phyloP scores from a whole-genome alignment of 2,329 filamentous ascomycete genomes.

The Elsinoe australis region DNA sequence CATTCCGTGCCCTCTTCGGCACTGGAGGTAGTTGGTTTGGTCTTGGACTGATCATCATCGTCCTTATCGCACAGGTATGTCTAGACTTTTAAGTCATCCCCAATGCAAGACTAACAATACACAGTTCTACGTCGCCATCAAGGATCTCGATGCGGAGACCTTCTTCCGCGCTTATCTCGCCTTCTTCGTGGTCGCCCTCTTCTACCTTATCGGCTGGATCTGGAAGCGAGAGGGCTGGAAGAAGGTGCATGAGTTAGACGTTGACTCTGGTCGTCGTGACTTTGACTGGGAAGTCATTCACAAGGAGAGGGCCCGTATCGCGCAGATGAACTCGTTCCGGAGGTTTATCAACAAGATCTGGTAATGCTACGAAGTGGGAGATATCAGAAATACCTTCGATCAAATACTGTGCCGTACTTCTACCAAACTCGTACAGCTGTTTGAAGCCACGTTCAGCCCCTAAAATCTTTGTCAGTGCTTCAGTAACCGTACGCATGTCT shows the following conservation, averaged over 20 bases:
- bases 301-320: constrained; percentile 44
- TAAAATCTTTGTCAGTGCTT: too few species aligned
- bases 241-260: constrained; percentile 53
- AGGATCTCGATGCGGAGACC: constrained; percentile 37
- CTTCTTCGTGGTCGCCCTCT: constrained; percentile 46
- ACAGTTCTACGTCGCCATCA: constrained; percentile 45
- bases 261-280: constrained; percentile 57
- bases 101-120: neutral
- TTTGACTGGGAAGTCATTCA: constrained; percentile 60
- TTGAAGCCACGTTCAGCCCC: too few species aligned
- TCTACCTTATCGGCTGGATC: constrained; percentile 49
- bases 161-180: constrained; percentile 52
- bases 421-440: too few species aligned
- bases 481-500: too few species aligned
- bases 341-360: constrained; percentile 26
- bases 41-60: constrained; percentile 24
- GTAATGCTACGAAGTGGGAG: too few species aligned
- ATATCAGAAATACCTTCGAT: too few species aligned
- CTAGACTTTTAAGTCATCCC: neutral
- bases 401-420: too few species aligned
- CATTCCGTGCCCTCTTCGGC: constrained; percentile 37
- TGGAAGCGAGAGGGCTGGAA: constrained; percentile 61
- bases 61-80: constrained; percentile 23
- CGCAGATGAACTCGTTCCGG: constrained; percentile 47
- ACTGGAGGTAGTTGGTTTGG: constrained; percentile 25